Evolutionary conservation across 179 eudicot species (phyloP), one percentile per base, ranked within the genome.

Genomic region (Silene coronaria): DNA sequence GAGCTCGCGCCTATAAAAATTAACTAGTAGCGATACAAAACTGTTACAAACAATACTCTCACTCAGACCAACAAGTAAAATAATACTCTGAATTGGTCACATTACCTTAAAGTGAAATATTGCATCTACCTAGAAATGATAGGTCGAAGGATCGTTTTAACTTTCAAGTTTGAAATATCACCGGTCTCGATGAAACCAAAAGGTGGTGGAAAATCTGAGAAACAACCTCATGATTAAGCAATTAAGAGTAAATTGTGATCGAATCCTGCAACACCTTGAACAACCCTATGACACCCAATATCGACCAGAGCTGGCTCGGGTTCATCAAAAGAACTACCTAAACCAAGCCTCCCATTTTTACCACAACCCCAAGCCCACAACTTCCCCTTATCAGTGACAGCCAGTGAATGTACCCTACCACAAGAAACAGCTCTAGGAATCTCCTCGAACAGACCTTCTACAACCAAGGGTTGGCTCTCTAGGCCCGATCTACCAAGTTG

Each of bases 351-450:
- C 8, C 99, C 99, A 76, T 87, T 96, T 79, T 82, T 88, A 80
- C 97, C 99, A 65, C 97, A 89, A 59, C 97, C 99, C 99, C 99
- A 96, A 78, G 68, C 82, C 95, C 91, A 93, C 36, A 92, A 68
- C 82, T 91, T 87, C 22, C 88, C 84, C 17, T 81, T 77, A 2
- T 77, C 77, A 19, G 92, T 93, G 34, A 93, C 76, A 71, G 89
- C 90, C 42, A 91, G 58, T 12, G 99, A 89, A 84, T 96, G 99
- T 62, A 81, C 97, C 42, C 99, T 88, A 19, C 99, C 97, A 53
- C 92, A 93, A 3, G 89, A 87, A 36, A 93, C 79, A 2, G 87
- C 77, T 38, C 70, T 60, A 6, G 91, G 90, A 19, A 34, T 70
- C 78, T 86, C 96, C 55, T 79, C 89, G 10, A 27, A 67, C 53